Evolutionary conservation across 345 rosid genomes (phyloP), one percentile per base, ranked within the genome.

Genomic region (Hibiscus tridactylites): DNA sequence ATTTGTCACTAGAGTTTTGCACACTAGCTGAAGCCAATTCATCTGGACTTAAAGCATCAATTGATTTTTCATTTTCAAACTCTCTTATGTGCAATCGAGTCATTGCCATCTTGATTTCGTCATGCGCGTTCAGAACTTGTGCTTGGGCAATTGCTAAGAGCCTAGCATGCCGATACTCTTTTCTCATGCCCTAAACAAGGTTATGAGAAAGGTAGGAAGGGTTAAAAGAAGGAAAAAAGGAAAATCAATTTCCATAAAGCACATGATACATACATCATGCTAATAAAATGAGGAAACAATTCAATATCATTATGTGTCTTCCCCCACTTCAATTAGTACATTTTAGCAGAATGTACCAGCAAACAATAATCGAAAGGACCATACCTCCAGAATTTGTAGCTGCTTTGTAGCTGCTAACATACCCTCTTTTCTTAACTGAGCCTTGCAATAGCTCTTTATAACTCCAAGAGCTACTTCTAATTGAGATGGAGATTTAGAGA

Each of bases 91-190:
- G 96, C 78, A 94, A 79, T 71, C 98, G 83, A 70, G 91, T 85
- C 74, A 93, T 90, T 50, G 98, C 91, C 96, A 94, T 94, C 86
- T 82, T 91, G 78, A 94, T 83, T 81, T 91, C 97, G 71, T 94
- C 97, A 61, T 94, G 87, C 71, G 98, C 95, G 72, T 85, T 84
- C 71, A 94, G 85, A 79, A 87, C 78, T 65, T 91, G 86, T 72
- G 96, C 96, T 89, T 94, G 98, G 74, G 86, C 81, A 79, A 85
- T 83, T 62, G 95, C 88, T 84, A 94, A 83, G 73, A 82, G 79
- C 83, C 98, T 88, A 52, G 98, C 93, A 80, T 81, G 81, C 15
- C 79, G 81, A 77, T 91, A 88, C 76, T 94, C 98, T 88, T 91
- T 91, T 73, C 97, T 79, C 98, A 94, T 91, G 76, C 77, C 87